Evolutionary conservation across 352 stramenopile genomes (phyloP).

Genomic region (Peronospora farinosa): DNA sequence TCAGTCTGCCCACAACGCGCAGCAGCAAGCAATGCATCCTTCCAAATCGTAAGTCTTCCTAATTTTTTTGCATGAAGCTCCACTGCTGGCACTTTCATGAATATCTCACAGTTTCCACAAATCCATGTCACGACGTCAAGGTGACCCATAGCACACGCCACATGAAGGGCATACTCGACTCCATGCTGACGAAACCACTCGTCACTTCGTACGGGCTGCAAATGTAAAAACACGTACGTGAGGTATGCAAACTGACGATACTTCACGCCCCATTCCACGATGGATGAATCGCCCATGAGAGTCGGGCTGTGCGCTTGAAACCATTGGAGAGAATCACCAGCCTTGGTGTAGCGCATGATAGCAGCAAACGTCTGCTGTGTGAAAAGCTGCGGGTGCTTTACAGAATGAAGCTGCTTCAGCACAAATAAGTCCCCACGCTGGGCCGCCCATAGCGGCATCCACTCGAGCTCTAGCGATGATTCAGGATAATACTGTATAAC

Average conservation of each 20-base stretch:
- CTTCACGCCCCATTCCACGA: constrained; percentile 33
- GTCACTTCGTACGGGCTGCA: constrained; percentile 13
- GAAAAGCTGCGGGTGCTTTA: constrained; percentile 32
- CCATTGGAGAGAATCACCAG: constrained; percentile 29
- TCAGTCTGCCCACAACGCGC: constrained; percentile 21
- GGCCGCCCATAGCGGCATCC: constrained; percentile 29
- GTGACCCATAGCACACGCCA: constrained; percentile 30
- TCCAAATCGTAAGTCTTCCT: constrained; percentile 25
- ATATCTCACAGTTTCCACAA: constrained; percentile 31
- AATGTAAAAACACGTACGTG: constrained; percentile 24
- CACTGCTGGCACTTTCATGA: constrained; percentile 22
- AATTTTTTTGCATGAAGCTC: constrained; percentile 28
- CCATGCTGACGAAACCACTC: constrained; percentile 25
- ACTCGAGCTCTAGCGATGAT: constrained; percentile 20
- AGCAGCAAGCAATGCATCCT: constrained; percentile 22
- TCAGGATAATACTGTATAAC: constrained; percentile 21
- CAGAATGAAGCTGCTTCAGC: constrained; percentile 19
- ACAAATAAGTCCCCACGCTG: constrained; percentile 29
- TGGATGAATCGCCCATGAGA: constrained; percentile 14
- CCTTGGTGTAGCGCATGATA: constrained; percentile 32
- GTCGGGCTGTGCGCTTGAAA: constrained; percentile 23
- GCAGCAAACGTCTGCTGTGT: constrained; percentile 27
- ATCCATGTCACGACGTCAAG: constrained; percentile 38
- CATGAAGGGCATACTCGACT: constrained; percentile 27
- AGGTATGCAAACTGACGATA: constrained; percentile 30